Evolutionary conservation across 2,329 filamentous ascomycete species (phyloP).

Genomic region (Xylaria sp.): DNA sequence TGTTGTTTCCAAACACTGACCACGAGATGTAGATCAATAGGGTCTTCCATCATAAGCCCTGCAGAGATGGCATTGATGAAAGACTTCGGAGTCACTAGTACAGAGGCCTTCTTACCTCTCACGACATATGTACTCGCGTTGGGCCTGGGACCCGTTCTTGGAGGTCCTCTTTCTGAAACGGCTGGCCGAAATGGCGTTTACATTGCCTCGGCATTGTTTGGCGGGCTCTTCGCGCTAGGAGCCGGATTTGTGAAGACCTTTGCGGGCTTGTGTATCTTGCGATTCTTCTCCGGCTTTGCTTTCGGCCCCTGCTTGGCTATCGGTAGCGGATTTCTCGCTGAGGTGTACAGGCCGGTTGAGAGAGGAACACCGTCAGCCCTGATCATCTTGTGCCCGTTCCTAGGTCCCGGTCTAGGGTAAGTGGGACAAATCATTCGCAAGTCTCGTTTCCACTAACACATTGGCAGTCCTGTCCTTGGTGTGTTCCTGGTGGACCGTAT

Average conservation of each 20-base stretch:
- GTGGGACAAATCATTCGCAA: conserved; percentile 16
- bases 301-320: conserved; percentile 46
- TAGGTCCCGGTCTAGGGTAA: conserved; percentile 48
- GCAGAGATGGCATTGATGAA: conserved; percentile 41
- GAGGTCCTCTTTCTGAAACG: conserved; percentile 54
- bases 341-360: conserved; percentile 41
- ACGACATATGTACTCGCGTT: conserved; percentile 57
- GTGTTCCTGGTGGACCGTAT: conserved; percentile 42
- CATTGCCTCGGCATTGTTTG: conserved; percentile 40
- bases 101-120: conserved; percentile 53
- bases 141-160: conserved; percentile 53
- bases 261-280: conserved; percentile 45
- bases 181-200: conserved; percentile 52
- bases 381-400: conserved; percentile 47
- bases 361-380: conserved; percentile 40
- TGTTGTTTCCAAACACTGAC: conserved; percentile 3
- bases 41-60: conserved; percentile 50
- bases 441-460: conserved; percentile 11
- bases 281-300: conserved; percentile 53
- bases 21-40: conserved; percentile 42
- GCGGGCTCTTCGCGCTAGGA: conserved; percentile 52
- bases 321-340: conserved; percentile 44
- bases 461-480: conserved; percentile 41
- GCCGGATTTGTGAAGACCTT: conserved; percentile 48
- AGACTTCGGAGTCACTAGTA: conserved; percentile 50